These are phyloP conservation scores for Platismatia glauca DNA, from an alignment of 495 filamentous ascomycete species.

Conservation along the genomic window DNA sequence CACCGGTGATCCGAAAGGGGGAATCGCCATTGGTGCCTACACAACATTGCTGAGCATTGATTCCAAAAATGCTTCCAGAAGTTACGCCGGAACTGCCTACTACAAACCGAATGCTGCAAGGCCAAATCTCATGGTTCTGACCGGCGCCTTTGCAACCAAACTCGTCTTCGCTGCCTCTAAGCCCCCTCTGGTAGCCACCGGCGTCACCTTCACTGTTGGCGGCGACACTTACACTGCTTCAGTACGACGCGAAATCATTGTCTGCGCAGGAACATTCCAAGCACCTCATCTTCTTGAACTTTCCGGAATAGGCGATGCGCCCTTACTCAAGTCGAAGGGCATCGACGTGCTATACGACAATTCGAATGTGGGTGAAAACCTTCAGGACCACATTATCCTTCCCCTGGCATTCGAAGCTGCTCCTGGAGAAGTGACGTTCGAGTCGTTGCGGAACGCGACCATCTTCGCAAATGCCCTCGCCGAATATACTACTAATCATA, in stretches of 20 bases:
- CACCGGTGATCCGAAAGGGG: constrained; percentile 32
- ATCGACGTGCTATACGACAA: constrained; percentile 48
- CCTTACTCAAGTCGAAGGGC: constrained; percentile 38
- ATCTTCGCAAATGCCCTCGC: constrained; percentile 5
- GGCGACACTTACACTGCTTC: constrained; percentile 23
- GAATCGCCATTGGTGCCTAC: constrained; percentile 38
- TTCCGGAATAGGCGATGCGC: constrained; percentile 30
- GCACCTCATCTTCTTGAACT: constrained; percentile 40
- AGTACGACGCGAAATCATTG: constrained; percentile 21
- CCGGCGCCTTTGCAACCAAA: constrained; percentile 37
- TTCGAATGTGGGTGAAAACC: constrained; percentile 41
- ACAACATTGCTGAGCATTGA: constrained; percentile 29
- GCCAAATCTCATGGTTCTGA: constrained; percentile 38
- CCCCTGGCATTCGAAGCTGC: constrained; percentile 17
- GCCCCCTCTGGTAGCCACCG: constrained; percentile 21
- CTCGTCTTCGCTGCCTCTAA: constrained; percentile 28
- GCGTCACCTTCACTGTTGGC: constrained; percentile 31
- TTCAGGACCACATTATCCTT: constrained; percentile 37
- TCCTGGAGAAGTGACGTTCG: constrained; percentile 13
- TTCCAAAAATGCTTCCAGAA: constrained; percentile 38
- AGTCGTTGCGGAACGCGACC: constrained; percentile 10
- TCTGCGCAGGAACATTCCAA: constrained; percentile 36
- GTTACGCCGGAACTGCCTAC: constrained; percentile 43
- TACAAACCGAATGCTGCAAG: constrained; percentile 35
- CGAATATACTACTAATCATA: constrained; percentile 16